These are phyloP conservation scores for Paracorniculantispora psalliotae DNA, from an alignment of 2,329 filamentous ascomycete genomes.

Conservation along the genomic window DNA sequence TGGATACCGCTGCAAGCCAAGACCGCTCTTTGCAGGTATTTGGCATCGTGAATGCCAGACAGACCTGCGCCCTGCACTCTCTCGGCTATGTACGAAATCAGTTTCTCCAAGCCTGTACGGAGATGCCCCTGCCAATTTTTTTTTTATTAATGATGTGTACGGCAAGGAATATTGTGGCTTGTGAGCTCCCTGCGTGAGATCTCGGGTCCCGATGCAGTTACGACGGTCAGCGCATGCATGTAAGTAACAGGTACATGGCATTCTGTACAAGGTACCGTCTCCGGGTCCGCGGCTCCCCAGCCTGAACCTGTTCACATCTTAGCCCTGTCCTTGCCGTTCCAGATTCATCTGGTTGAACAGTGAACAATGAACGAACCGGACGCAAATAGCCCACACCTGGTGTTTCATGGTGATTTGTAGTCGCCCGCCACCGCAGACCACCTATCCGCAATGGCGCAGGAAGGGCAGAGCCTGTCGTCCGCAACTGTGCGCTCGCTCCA, in stretches of 20 bases:
- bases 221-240: neutral
- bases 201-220: constrained; percentile 11
- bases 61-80: constrained; percentile 9
- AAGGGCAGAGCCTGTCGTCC: neutral
- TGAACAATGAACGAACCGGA: neutral
- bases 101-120: neutral
- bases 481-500: constrained; percentile 2
- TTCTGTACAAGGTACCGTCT: neutral
- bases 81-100: constrained; percentile 10
- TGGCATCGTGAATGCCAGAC: constrained; percentile 6
- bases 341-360: neutral
- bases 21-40: constrained; percentile 12
- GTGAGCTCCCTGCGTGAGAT: constrained; percentile 7
- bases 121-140: constrained; percentile 4
- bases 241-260: neutral
- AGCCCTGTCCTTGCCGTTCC: neutral
- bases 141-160: constrained; percentile 9
- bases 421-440: neutral
- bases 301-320: neutral
- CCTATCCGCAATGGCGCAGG: neutral
- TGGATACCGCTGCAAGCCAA: constrained; percentile 10
- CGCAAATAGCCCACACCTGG: neutral
- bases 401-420: neutral
- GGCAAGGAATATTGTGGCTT: constrained; percentile 10
- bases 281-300: neutral